Evolutionary conservation across 305 asterid genomes (phyloP), one percentile per base, ranked within the genome.

Genomic region (Fraxinus floribunda): DNA sequence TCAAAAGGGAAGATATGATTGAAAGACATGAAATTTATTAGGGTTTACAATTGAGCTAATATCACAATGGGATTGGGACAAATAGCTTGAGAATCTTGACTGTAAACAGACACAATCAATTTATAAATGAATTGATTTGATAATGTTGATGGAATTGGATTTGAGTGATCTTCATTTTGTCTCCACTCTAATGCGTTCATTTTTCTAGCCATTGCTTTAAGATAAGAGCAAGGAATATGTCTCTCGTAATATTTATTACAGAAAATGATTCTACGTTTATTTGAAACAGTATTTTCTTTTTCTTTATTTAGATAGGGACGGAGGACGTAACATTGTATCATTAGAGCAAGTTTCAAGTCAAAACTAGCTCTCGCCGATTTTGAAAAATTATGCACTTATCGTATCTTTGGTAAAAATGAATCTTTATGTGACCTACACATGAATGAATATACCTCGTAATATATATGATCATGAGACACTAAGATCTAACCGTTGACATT

Each of bases 401-500:
- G 1, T 15, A 15, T 15, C 2, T 13, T 49, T 15, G 60, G 5
- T 15, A 49, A 49, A 49, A 15, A 49, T 49, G 60, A 49, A 15
- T 15, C 6, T 4, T 29, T 29, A 29, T 29, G 30, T 1, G 18
- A 49, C 0, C 0, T 15, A 2, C 60, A 49, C 18, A 16, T 16
- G 60, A 49, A 49, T 1, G 60, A 15, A 49, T 49, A 16, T 5
- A 4, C 20, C 20, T 32, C 18, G 72, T 41, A 20, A 39, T 78
- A 60, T 7, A 70, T 70, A 83, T 71, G 78, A 79, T 84, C 57
- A 84, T 79, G 82, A 81, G 84, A 86, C 90, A 77, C 57, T 81
- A 85, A 83, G 80, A 85, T 87, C 86, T 76, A 34, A 32, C 83
- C 88, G 79, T 87, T 83, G 90, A 90, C 93, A 85, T 86, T 82